Percentiles rank a stretch among this genome's conserved stretches.
Conservation (phyloP, 2,329 filamentous ascomycete genomes). For the Cercospora nicotianae region DNA sequence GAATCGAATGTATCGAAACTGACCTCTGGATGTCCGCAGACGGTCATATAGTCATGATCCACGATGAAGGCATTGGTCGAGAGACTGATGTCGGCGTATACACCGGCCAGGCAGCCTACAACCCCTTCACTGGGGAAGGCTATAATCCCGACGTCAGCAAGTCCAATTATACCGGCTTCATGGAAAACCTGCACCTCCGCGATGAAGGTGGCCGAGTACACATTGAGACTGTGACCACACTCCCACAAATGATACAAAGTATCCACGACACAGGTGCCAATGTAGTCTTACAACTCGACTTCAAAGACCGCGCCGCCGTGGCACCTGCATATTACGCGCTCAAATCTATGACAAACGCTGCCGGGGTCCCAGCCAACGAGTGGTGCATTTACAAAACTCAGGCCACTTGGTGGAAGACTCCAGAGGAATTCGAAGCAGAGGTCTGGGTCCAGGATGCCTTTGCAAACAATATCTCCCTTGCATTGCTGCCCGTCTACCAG, state of each 20-base stretch:
- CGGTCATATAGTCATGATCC: not conserved
- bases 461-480: not conserved
- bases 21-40: not conserved
- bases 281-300: slow-evolving; percentile 26
- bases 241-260: slow-evolving; percentile 20
- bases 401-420: not conserved
- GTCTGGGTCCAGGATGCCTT: not conserved
- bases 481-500: not conserved
- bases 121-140: not conserved
- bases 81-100: not conserved
- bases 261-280: slow-evolving; percentile 25
- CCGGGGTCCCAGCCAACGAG: not conserved
- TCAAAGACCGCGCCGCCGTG: slow-evolving; percentile 25
- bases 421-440: not conserved
- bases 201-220: not conserved
- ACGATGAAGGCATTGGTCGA: not conserved
- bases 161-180: not conserved
- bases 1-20: not conserved
- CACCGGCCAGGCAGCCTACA: not conserved
- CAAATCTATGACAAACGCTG: not conserved
- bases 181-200: not conserved
- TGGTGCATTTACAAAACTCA: not conserved
- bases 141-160: not conserved
- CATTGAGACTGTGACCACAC: not conserved
- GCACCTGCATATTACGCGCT: slow-evolving; percentile 26